Evolutionary conservation across 176 grass and related monocot genomes (phyloP), one percentile per base, ranked within the genome.

Genomic region (maize (Zea mays)): DNA sequence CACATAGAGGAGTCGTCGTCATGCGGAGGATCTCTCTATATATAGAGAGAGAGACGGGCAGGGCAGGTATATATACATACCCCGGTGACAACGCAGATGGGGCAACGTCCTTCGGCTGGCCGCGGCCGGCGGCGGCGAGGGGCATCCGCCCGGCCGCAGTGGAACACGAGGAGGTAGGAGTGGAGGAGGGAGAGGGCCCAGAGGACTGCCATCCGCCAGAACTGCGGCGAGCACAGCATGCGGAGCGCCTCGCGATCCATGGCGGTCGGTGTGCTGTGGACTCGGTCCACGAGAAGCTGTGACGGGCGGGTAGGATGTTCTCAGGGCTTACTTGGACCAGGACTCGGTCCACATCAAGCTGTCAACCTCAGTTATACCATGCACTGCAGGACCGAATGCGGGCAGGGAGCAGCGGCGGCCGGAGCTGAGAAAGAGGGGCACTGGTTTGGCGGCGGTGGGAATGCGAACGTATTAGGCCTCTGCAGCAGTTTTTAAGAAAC

Each of bases 151-250:
- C 38, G 46, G 70, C 70, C 72, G 48, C 65, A 33, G 34, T 88
- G 54, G 15, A 92, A 43, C 39, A 88, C 73, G 80, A 80, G 85
- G 70, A 94, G 13, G 73, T 88, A 80, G 44, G 95, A 98, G 65
- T 86, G 71, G 65, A 98, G 52, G 71, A 98, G 79, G 55, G 87
- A 88, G 19, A 86, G 8, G 48, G 77, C 77, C 95, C 95, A 92
- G 10, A 85, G 42, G 35, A 98, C 35, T 33, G 83, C 95, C 91
- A 94, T 94, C 56, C 89, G 82, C 95, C 94, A 97, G 79, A 94
- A 94, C 80, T 97, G 72, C 60, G 61, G 7, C 33, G 87, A 86
- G 52, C 73, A 73, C 5, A 94, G 2, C 86, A 92, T 88, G 63
- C 77, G 71, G 48, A 91, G 82, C 62, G 78, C 84, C 48, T 79